These are phyloP conservation scores for Alternaria sp. DNA, from an alignment of 2,329 filamentous ascomycete species.

Conservation along the genomic window DNA sequence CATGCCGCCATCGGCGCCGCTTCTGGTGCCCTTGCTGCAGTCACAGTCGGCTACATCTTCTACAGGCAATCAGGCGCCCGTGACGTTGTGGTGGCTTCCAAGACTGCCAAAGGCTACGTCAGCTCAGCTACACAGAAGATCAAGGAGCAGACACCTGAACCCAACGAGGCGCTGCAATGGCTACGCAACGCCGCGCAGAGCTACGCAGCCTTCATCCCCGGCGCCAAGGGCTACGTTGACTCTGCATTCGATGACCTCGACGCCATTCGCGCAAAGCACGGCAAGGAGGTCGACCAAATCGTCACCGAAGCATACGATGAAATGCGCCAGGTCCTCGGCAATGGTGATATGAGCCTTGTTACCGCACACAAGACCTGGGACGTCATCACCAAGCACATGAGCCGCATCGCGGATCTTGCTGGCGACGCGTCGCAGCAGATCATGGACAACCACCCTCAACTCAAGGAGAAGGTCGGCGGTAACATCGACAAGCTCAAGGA, in stretches of 20 bases:
- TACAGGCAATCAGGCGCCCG: slow-evolving; percentile 62
- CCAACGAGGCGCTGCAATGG: slow-evolving; percentile 70
- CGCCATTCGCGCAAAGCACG: slow-evolving; percentile 69
- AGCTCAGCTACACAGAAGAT: slow-evolving; percentile 66
- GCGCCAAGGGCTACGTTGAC: slow-evolving; percentile 72
- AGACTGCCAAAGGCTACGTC: slow-evolving; percentile 67
- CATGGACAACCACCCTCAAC: slow-evolving; percentile 73
- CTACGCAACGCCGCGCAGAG: slow-evolving; percentile 70
- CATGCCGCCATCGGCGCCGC: slow-evolving; percentile 57
- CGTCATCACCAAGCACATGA: slow-evolving; percentile 67
- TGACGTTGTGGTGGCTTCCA: slow-evolving; percentile 56
- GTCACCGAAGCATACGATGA: slow-evolving; percentile 71
- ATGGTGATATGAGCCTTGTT: slow-evolving; percentile 67
- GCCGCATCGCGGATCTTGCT: slow-evolving; percentile 66
- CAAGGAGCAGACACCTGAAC: slow-evolving; percentile 67
- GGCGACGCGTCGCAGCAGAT: slow-evolving; percentile 69
- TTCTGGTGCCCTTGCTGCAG: slow-evolving; percentile 57
- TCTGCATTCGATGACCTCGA: slow-evolving; percentile 74
- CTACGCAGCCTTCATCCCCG: slow-evolving; percentile 75
- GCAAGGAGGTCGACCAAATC: slow-evolving; percentile 72
- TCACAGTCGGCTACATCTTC: slow-evolving; percentile 58
- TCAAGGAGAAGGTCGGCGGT: slow-evolving; percentile 75
- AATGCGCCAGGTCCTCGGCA: slow-evolving; percentile 66
- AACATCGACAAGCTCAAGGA: slow-evolving; percentile 72
- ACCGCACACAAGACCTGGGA: slow-evolving; percentile 67